Evolutionary conservation across 2,329 filamentous ascomycete genomes (phyloP).

Genomic region (Penicillium sp.): DNA sequence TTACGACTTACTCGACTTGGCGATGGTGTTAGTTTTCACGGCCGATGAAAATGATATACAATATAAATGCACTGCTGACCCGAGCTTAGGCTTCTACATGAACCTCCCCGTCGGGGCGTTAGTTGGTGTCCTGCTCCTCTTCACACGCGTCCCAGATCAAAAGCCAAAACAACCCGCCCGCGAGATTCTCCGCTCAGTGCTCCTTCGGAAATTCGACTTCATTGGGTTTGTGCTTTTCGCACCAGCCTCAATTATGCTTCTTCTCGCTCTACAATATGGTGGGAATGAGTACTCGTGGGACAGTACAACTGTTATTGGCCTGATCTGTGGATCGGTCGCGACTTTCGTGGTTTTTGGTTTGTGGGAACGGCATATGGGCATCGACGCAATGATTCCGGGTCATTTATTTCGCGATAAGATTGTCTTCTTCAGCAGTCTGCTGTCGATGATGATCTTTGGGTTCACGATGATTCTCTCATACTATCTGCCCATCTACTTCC

Average conservation of each 20-base stretch:
- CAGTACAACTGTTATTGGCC: constrained; percentile 29
- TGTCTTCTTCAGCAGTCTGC: constrained; percentile 22
- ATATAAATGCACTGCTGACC: background rate
- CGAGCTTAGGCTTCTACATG: constrained; percentile 29
- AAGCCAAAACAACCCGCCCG: constrained; percentile 14
- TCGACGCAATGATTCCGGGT: constrained; percentile 34
- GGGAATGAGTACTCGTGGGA: constrained; percentile 22
- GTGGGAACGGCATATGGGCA: constrained; percentile 33
- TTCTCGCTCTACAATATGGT: constrained; percentile 37
- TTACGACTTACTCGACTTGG: constrained; percentile 32
- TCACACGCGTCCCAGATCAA: constrained; percentile 25
- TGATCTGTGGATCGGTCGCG: constrained; percentile 27
- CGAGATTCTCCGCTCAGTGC: constrained; percentile 17
- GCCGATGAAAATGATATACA: background rate
- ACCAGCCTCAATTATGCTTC: constrained; percentile 29
- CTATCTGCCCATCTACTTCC: constrained; percentile 42
- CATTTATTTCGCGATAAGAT: constrained; percentile 15
- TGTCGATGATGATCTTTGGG: constrained; percentile 9
- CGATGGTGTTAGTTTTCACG: constrained; percentile 25
- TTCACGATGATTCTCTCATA: constrained; percentile 7
- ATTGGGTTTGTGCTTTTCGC: constrained; percentile 32
- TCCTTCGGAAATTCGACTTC: constrained; percentile 21
- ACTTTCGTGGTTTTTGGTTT: constrained; percentile 18
- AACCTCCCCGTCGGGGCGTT: constrained; percentile 32
- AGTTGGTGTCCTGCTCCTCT: constrained; percentile 21